Evolutionary conservation across 371 early-diverging fungal genomes (phyloP).

Genomic region (Mucor mucedo): DNA sequence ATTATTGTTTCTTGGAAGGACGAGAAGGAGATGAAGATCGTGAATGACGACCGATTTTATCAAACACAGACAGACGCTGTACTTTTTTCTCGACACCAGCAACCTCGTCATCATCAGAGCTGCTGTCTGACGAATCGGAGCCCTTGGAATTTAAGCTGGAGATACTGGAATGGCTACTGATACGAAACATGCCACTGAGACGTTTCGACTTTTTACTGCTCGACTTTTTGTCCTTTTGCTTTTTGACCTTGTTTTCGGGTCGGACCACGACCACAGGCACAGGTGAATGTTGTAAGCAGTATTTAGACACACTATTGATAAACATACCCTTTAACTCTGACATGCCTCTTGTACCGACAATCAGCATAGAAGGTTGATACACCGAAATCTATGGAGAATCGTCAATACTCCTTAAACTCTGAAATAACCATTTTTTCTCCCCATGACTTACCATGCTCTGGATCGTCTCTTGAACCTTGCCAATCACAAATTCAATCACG

Average conservation of each 20-base stretch:
- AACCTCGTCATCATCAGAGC: slow-evolving; percentile 29
- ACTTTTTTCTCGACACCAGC: slow-evolving; percentile 33
- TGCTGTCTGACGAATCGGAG: slow-evolving; percentile 32
- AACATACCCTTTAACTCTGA: slow-evolving; percentile 64
- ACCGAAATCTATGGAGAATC: slow-evolving; percentile 52
- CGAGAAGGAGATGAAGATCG: slow-evolving; percentile 44
- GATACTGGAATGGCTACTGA: slow-evolving; percentile 34
- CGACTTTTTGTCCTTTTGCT: slow-evolving; percentile 39
- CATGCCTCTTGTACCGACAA: slow-evolving; percentile 67
- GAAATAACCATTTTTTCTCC: too few relatives aligned
- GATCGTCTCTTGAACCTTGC: slow-evolving; percentile 66
- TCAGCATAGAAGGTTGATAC: slow-evolving; percentile 65
- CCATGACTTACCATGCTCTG: slow-evolving; percentile 57
- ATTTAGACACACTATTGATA: slow-evolving; percentile 62
- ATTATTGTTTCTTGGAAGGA: slow-evolving; percentile 6
- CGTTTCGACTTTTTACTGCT: slow-evolving; percentile 41
- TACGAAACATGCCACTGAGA: slow-evolving; percentile 51
- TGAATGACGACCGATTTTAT: slow-evolving; percentile 41
- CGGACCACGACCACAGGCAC: slow-evolving; percentile 66
- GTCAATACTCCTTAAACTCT: too few relatives aligned
- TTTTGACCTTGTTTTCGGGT: slow-evolving; percentile 61
- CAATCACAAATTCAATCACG: slow-evolving; percentile 64
- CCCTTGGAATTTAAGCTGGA: slow-evolving; percentile 30
- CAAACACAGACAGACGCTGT: slow-evolving; percentile 40
- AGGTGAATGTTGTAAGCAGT: slow-evolving; percentile 62